phyloP scores from a whole-genome alignment of 163 green algal genomes.

The Prototheca wickerhamii region DNA sequence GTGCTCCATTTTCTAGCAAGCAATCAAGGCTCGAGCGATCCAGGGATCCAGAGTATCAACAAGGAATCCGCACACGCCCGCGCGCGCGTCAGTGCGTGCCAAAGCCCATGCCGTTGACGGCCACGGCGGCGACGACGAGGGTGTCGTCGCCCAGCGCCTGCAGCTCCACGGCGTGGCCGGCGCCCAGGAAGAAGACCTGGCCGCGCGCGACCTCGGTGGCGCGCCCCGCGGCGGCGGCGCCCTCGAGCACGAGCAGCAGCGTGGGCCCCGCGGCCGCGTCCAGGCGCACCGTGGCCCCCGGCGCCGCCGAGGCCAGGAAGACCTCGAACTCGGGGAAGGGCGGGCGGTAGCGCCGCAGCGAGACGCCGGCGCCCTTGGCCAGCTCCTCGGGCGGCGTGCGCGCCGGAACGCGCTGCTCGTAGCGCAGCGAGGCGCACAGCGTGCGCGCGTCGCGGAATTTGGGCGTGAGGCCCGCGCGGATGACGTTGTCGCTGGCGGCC shows the following conservation, averaged over 20 bases:
- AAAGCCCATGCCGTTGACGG: constrained; percentile 48
- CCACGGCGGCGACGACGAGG: constrained; percentile 33
- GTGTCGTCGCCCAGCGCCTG: constrained; percentile 8
- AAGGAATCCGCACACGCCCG: background rate
- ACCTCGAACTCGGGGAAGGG: constrained; percentile 90
- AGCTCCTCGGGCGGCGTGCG: constrained; percentile 51
- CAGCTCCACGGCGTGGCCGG: constrained; percentile 43
- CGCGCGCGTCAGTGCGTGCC: background rate
- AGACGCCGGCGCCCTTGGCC: constrained; percentile 17
- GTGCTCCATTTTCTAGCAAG: too few relatives aligned
- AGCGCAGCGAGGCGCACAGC: constrained; percentile 84
- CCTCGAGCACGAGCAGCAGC: constrained; percentile 49
- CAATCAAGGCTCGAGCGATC: too few relatives aligned
- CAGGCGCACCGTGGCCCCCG: constrained; percentile 23
- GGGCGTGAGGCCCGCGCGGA: constrained; percentile 90
- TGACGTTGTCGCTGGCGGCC: constrained; percentile 95
- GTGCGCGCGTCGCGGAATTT: constrained; percentile 81
- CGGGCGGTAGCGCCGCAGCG: constrained; percentile 46
- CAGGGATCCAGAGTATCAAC: too few relatives aligned
- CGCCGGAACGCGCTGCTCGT: too few relatives aligned
- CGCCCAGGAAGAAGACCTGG: constrained; percentile 13
- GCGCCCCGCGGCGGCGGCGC: constrained; percentile 2
- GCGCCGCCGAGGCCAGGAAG: constrained; percentile 27
- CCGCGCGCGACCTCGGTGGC: background rate
- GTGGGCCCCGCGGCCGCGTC: constrained; percentile 36